Evolutionary conservation across 192 early-diverging fungal genomes (phyloP), one percentile per base, ranked within the genome.

Genomic region (Coemansia sp.): DNA sequence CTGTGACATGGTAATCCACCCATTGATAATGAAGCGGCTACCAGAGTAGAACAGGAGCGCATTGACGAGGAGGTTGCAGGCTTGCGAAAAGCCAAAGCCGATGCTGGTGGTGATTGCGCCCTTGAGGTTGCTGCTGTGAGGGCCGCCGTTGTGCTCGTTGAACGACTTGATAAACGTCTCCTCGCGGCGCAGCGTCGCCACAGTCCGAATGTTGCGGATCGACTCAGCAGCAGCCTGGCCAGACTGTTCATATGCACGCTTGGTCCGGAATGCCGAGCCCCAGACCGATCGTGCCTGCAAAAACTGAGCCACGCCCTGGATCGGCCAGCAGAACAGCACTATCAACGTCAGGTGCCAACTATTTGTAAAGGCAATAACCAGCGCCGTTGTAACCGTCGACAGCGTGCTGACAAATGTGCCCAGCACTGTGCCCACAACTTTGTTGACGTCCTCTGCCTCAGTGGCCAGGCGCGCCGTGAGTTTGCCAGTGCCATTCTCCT

Each of bases 141-240:
- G 83, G 20, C 57, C 65, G 43, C 79, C 53, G 61, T 84, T 84
- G 21, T 80, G 74, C 13, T 79, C 56, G 63, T 47, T 62, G 52
- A 91, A 63, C 33, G 48, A 20, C 61, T 59, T 10, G 67, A 83
- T 76, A 77, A 83, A 61, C 23, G 70, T 62, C 73, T 75, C 73
- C 77, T 85, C 73, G 69, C 86, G 38, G 77, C 92, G 64, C 93
- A 86, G 36, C 6, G 89, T 87, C 25, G 88, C 86, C 7, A 96
- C 91, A 0, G 95, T 99, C 35, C 89, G 84, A 68, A 99, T 91
- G 66, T 86, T 87, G 65, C 86, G 76, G 65, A 99, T 89, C 28
- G 88, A 84, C 66, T 99, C 96, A 61, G 89, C 89, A 8, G 94
- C 92, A 8, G 89, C 84, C 71, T 89, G 86, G 55, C 82, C 85